Evolutionary conservation across 2,329 filamentous ascomycete genomes (phyloP), one percentile per base, ranked within the genome.

Genomic region (Epichloe uncinata): DNA sequence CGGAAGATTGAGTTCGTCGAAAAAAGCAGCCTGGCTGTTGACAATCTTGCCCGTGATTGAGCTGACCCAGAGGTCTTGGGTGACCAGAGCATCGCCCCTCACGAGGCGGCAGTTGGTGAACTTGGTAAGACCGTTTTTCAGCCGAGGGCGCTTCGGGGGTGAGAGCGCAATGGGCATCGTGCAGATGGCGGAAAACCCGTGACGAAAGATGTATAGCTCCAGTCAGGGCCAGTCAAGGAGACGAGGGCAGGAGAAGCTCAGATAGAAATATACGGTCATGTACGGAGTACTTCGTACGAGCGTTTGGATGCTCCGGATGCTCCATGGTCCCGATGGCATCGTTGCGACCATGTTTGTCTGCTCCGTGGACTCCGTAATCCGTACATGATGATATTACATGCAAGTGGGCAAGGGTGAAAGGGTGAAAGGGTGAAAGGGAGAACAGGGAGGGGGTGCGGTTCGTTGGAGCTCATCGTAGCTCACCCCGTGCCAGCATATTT

Each of bases 61-160:
- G 65, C 85, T 89, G 53, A 95, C 81, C 88, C 88, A 95, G n/a
- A 95, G 76, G 61, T 95, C 90, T 55, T 85, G 81, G 42, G 79
- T 67, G 42, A 94, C 75, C 26, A 95, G 73, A 18, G 73, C 61
- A 55, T 83, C 75, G 57, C 79, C 80, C 60, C 79, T 81, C 52
- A 91, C 73, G 26, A 95, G 71, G 47, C 84, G 81, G 63, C 89
- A 95, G 69, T 95, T 95, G 61, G 87, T 93, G 65, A 95, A 85
- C 64, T 91, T 93, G 62, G 85, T 89, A 62, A 95, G 83, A 60
- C 75, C 74, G 55, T 73, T 72, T 34, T 60, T 68, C 3, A 30
- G 6, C 42, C 15, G 30, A 45, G 66, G 66, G 47, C 56, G 57
- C 41, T 53, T 54, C 26, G 62, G 61, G 56, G 62, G 63, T 9